These are phyloP conservation scores for Aureobasidium sp. DNA, from an alignment of 2,329 filamentous ascomycete genomes.

Conservation along the genomic window DNA sequence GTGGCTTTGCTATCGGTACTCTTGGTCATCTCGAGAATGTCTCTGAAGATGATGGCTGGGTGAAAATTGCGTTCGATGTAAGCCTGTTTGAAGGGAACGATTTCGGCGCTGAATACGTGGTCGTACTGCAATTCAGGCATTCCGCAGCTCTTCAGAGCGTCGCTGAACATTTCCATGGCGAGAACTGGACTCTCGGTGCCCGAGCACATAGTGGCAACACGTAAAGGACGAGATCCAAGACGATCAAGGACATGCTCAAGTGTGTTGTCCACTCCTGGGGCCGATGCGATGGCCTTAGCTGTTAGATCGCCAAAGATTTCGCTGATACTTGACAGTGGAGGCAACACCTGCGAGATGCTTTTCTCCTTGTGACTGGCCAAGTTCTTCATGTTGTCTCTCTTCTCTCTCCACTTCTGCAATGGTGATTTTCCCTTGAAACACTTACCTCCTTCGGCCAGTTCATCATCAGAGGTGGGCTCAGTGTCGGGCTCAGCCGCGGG, in stretches of 20 bases:
- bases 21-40: slow-evolving; percentile 36
- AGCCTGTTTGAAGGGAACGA: slow-evolving; percentile 40
- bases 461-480: too few species aligned
- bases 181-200: slow-evolving; percentile 70
- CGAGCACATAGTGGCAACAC: slow-evolving; percentile 67
- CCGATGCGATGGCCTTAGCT: slow-evolving; percentile 29
- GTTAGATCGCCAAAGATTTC: slow-evolving; percentile 47
- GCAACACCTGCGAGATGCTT: slow-evolving; percentile 30
- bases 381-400: slow-evolving; percentile 4
- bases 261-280: not conserved
- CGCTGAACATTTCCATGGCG: slow-evolving; percentile 51
- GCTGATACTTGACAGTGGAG: slow-evolving; percentile 41
- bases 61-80: slow-evolving; percentile 43
- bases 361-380: not conserved
- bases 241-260: slow-evolving; percentile 31
- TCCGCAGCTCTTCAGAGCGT: slow-evolving; percentile 27
- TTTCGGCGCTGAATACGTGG: slow-evolving; percentile 42
- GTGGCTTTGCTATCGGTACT: slow-evolving; percentile 32
- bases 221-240: slow-evolving; percentile 36
- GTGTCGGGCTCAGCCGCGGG: not conserved
- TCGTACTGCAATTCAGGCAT: slow-evolving; percentile 24
- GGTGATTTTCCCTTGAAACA: too few species aligned
- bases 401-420: not conserved
- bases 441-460: too few species aligned
- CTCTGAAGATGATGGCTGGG: slow-evolving; percentile 37